phyloP scores from a whole-genome alignment of 371 early-diverging fungal genomes.

The Mortierella sp. region DNA sequence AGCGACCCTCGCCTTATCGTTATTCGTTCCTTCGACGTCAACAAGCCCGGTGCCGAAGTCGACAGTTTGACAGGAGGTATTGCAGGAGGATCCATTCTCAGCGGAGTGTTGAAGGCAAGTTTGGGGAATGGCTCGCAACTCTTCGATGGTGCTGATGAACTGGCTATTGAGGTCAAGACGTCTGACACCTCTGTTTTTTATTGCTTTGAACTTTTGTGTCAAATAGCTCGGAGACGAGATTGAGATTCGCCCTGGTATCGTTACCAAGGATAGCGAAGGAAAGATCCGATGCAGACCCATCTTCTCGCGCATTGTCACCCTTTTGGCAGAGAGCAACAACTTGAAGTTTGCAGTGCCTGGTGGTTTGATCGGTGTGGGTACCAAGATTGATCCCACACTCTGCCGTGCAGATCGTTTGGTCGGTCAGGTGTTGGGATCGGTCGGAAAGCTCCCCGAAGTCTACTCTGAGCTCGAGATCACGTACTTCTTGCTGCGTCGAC shows the following conservation, averaged over 20 bases:
- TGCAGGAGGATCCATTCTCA: constrained; percentile 99
- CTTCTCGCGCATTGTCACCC: constrained; percentile 91
- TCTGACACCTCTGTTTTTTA: no score
- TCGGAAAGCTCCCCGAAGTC: constrained; percentile 96
- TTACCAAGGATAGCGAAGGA: constrained; percentile 93
- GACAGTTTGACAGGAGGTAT: constrained; percentile 99
- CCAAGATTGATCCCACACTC: constrained; percentile 98
- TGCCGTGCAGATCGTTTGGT: constrained; percentile 99
- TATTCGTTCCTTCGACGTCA: constrained; percentile 99
- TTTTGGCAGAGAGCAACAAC: constrained; percentile 95
- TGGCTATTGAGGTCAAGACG: no score
- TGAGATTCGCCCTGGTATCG: constrained; percentile 99
- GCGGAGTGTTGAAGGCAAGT: constrained; percentile 87
- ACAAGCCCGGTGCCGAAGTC: constrained; percentile 99
- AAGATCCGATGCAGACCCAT: constrained; percentile 93
- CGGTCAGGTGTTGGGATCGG: constrained; percentile 98
- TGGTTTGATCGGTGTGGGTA: constrained; percentile 99
- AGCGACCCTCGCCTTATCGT: constrained; percentile 96
- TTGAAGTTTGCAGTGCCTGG: constrained; percentile 99
- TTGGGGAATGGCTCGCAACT: no score
- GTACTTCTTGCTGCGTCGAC: constrained; percentile 96
- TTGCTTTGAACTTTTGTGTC: no score
- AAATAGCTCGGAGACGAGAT: constrained; percentile 93
- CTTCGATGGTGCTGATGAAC: no score
- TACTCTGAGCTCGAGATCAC: constrained; percentile 97